These are phyloP conservation scores for Gleditsia sinensis DNA, from an alignment of 306 rosid genomes.

Conservation along the genomic window DNA sequence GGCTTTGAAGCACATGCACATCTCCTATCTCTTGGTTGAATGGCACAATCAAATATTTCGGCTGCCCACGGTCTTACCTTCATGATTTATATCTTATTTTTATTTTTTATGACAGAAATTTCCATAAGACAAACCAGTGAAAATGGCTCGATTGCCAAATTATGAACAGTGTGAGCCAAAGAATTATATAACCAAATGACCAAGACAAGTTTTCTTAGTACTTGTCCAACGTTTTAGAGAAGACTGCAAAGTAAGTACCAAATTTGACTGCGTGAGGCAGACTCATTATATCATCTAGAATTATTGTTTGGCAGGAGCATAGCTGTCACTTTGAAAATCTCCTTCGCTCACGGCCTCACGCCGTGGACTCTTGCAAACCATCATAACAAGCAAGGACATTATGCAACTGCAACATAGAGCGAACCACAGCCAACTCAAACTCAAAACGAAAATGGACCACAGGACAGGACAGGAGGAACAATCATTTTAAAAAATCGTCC, in stretches of 20 bases:
- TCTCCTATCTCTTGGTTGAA: conserved; percentile 1
- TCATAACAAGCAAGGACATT: conserved; percentile 47
- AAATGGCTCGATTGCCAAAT: neutral
- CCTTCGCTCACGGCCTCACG: conserved; percentile 34
- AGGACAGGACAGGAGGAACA: conserved; percentile 50
- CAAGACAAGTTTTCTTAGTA: neutral
- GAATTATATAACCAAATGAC: conserved; percentile 25
- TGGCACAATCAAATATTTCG: neutral
- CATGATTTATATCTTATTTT: no score
- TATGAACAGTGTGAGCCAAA: conserved; percentile 4
- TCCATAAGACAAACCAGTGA: no score
- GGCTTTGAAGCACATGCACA: no score
- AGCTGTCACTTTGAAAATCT: conserved; percentile 44
- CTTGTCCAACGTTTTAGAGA: conserved; percentile 15
- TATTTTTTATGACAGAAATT: no score
- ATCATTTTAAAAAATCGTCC: conserved; percentile 32
- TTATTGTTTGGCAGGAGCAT: conserved; percentile 39
- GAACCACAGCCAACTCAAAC: conserved; percentile 43
- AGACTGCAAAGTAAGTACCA: conserved; percentile 23
- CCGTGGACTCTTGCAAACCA: conserved; percentile 35
- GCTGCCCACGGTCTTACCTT: conserved; percentile 2
- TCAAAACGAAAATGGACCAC: conserved; percentile 30
- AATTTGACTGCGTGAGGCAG: conserved; percentile 39
- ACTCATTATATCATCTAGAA: conserved; percentile 42
- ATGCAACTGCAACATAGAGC: conserved; percentile 39